Conservation (phyloP, 306 rosid genomes). For the Abrus pulchellus region DNA sequence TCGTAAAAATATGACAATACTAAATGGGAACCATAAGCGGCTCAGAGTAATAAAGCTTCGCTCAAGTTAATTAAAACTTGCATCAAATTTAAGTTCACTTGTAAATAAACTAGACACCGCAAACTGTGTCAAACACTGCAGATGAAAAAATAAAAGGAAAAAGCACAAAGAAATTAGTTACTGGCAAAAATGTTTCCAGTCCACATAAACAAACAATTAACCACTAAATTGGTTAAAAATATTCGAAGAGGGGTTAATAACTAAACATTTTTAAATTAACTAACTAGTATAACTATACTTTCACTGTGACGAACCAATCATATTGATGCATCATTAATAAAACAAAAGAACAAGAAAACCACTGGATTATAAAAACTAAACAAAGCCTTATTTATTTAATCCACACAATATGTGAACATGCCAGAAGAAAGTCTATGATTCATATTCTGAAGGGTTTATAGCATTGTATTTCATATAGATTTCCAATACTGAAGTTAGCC, state of each 20-base stretch:
- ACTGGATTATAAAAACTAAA: not conserved
- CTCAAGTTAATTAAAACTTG: not conserved
- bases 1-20: constrained; percentile 14
- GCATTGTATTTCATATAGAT: constrained; percentile 1
- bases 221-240: not conserved
- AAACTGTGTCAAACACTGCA: not conserved
- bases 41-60: constrained; percentile 15
- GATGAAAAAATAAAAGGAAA: not conserved
- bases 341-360: not conserved
- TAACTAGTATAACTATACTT: not conserved
- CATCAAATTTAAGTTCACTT: constrained; percentile 7
- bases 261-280: not conserved
- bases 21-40: constrained; percentile 4
- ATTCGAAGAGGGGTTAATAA: not conserved
- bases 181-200: not conserved
- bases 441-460: not conserved
- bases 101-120: not conserved
- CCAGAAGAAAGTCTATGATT: not conserved
- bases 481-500: not conserved
- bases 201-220: constrained; percentile 25
- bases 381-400: not conserved
- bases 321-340: not conserved
- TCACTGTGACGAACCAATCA: not conserved
- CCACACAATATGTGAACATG: not conserved
- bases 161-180: not conserved